Evolutionary conservation across 768 basidiomycete genomes (phyloP).

Genomic region (Ramaria sp.): DNA sequence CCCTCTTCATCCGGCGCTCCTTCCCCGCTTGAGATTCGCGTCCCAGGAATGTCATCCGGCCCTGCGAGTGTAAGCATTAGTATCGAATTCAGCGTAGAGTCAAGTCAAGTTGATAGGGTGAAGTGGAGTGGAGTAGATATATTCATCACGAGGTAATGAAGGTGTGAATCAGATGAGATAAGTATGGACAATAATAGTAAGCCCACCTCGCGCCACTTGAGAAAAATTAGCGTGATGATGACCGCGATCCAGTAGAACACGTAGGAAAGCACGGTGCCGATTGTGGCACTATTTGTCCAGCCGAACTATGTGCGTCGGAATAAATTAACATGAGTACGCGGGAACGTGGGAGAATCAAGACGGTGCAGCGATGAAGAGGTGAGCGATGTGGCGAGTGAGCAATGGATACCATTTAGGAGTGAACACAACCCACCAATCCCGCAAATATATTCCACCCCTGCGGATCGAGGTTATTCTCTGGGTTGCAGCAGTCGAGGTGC

Average conservation of each 20-base stretch:
- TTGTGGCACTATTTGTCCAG: conserved; percentile 71
- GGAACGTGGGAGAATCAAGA: background rate
- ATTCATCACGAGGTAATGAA: background rate
- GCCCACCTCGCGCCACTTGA: conserved; percentile 44
- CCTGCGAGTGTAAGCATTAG: conserved; percentile 26
- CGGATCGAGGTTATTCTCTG: conserved; percentile 38
- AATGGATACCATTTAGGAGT: background rate
- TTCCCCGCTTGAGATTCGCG: conserved; percentile 35
- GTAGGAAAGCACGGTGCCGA: conserved; percentile 78
- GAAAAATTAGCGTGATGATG: conserved; percentile 49
- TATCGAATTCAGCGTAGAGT: too few relatives aligned
- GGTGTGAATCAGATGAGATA: too few relatives aligned
- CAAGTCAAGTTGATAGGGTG: too few relatives aligned
- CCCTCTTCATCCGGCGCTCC: background rate
- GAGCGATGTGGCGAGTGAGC: background rate
- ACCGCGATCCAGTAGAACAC: conserved; percentile 89
- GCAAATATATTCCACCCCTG: conserved; percentile 76
- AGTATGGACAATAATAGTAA: too few relatives aligned
- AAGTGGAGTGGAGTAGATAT: background rate
- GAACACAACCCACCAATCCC: conserved; percentile 44
- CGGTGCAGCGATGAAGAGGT: background rate
- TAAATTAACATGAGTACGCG: background rate
- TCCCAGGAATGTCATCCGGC: conserved; percentile 53
- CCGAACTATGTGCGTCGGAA: conserved; percentile 39
- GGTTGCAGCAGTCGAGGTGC: conserved; percentile 77